Evolutionary conservation across 2,329 filamentous ascomycete species (phyloP).

Genomic region (Talaromyces verruculosus): DNA sequence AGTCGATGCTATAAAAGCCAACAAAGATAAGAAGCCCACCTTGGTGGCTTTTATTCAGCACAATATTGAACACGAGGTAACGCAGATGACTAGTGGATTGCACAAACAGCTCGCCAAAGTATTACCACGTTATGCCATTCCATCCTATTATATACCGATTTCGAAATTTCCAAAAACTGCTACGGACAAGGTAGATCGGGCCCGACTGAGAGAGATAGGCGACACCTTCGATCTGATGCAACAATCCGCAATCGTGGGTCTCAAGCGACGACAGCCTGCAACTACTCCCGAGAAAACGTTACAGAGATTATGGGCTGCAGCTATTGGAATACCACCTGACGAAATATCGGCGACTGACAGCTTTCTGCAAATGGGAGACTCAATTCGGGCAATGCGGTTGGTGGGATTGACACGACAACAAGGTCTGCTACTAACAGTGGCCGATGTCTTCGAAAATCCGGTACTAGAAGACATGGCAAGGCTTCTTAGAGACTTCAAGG

Average conservation of each 20-base stretch:
- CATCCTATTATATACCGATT: constrained; percentile 20
- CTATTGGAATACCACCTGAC: constrained; percentile 41
- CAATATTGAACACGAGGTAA: background rate
- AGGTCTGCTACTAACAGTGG: constrained; percentile 28
- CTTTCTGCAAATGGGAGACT: constrained; percentile 35
- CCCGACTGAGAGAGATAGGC: constrained; percentile 1
- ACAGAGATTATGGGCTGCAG: constrained; percentile 13
- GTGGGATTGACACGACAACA: constrained; percentile 25
- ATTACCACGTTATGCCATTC: constrained; percentile 19
- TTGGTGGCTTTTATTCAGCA: constrained; percentile 10
- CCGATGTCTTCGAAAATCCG: constrained; percentile 28
- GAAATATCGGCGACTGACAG: constrained; percentile 27
- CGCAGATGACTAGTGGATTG: background rate
- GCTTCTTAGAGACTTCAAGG: constrained; percentile 30
- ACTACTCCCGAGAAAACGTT: constrained; percentile 8
- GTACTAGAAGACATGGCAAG: constrained; percentile 51
- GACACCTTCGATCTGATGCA: background rate
- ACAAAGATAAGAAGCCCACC: background rate
- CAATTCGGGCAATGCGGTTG: constrained; percentile 32
- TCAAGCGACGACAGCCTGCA: background rate
- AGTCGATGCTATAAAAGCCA: constrained; percentile 4
- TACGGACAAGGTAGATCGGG: constrained; percentile 15
- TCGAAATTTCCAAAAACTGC: constrained; percentile 14
- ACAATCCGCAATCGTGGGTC: background rate
- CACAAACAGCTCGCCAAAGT: constrained; percentile 4